Evolutionary conservation across 2,329 filamentous ascomycete species (phyloP).

Genomic region (Elsinoe batatas): DNA sequence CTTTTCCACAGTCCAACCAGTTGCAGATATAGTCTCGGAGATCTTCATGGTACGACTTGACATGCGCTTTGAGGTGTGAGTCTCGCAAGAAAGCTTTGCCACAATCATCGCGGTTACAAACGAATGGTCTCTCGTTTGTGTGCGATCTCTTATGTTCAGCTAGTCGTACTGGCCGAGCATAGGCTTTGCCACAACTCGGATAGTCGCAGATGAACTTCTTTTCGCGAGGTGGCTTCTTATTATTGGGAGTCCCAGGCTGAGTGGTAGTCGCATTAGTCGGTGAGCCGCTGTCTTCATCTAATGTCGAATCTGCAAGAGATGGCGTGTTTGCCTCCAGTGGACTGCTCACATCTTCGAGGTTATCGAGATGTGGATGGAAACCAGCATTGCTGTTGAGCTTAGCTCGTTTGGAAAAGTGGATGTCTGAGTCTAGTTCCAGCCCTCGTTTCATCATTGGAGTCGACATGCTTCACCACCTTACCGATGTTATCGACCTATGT

Average conservation of each 20-base stretch:
- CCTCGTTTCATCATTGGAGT: neutral
- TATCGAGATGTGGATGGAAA: neutral
- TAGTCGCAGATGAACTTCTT: constrained; percentile 72
- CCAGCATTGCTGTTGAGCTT: neutral
- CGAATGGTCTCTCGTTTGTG: constrained; percentile 71
- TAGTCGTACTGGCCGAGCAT: constrained; percentile 76
- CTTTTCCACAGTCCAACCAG: constrained; percentile 66
- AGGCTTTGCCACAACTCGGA: constrained; percentile 67
- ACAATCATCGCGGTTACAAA: constrained; percentile 60
- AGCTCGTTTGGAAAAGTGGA: neutral
- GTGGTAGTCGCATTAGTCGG: constrained; percentile 18
- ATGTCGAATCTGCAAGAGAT: neutral
- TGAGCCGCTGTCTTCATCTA: neutral
- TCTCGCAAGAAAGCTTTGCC: constrained; percentile 77
- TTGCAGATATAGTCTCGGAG: constrained; percentile 62
- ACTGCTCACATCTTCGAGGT: neutral
- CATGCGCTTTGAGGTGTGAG: constrained; percentile 76
- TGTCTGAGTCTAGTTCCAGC: neutral
- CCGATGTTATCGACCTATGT: neutral
- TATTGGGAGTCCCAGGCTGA: constrained; percentile 20
- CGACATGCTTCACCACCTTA: neutral
- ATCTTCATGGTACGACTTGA: constrained; percentile 69
- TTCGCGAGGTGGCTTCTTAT: constrained; percentile 43
- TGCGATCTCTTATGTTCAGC: constrained; percentile 75
- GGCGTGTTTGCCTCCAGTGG: neutral